A percentile compares a stretch with the other conserved stretches of the same genome.
Evolutionary conservation across 2,329 filamentous ascomycete genomes (phyloP).

Genomic region (Aspergillus tanneri): DNA sequence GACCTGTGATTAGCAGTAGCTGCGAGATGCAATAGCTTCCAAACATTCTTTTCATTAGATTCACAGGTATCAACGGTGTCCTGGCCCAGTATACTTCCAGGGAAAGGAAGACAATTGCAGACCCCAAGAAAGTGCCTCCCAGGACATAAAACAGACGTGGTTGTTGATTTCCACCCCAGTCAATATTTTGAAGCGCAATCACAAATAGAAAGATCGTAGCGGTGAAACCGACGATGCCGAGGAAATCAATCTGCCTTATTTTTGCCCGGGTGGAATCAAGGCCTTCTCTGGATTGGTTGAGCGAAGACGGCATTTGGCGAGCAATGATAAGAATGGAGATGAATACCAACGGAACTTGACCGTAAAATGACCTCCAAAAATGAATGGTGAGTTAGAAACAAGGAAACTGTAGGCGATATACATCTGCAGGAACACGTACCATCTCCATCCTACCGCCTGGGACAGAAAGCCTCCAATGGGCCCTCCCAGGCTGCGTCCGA

Average conservation of each 20-base stretch:
- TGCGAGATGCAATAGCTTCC: constrained; percentile 16
- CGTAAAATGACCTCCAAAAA: constrained; percentile 54
- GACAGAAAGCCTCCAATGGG: constrained; percentile 69
- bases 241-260: constrained; percentile 14
- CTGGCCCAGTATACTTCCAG: constrained; percentile 19
- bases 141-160: neutral
- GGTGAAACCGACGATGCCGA: constrained; percentile 12
- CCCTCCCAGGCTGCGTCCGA: constrained; percentile 57
- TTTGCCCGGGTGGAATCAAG: neutral
- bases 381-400: neutral
- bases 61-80: constrained; percentile 21
- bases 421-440: constrained; percentile 41
- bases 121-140: neutral
- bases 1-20: constrained; percentile 11
- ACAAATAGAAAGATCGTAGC: constrained; percentile 7
- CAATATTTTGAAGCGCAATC: constrained; percentile 5
- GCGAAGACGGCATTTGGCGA: constrained; percentile 7
- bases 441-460: constrained; percentile 70
- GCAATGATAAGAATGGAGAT: constrained; percentile 48
- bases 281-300: constrained; percentile 1
- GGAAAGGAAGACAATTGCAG: constrained; percentile 6
- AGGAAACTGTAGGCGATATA: too few species aligned
- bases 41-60: constrained; percentile 10
- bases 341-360: constrained; percentile 57
- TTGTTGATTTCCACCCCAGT: neutral